A percentile compares a stretch with the other conserved stretches of the same genome.
phyloP scores from a whole-genome alignment of 768 basidiomycete species.

The Russula ochroleuca region DNA sequence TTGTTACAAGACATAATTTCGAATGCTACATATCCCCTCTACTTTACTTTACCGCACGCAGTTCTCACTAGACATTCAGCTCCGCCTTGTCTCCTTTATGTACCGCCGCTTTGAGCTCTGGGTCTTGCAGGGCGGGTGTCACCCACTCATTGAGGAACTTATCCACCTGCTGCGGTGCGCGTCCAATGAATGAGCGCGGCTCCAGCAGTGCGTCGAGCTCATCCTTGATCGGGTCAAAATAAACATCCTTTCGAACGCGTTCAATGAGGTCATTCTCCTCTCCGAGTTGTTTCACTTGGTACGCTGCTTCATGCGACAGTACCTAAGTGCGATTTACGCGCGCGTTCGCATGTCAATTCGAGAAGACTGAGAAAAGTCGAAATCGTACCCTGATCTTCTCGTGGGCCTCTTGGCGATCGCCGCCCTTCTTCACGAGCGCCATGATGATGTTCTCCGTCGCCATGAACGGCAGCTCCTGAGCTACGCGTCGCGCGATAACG shows the following conservation, averaged over 20 bases:
- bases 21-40: too few relatives aligned
- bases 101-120: constrained; percentile 53
- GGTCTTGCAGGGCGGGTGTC: constrained; percentile 64
- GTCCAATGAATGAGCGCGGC: constrained; percentile 84
- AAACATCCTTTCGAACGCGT: constrained; percentile 72
- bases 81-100: constrained; percentile 55
- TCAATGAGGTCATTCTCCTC: constrained; percentile 94
- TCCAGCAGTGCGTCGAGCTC: constrained; percentile 78
- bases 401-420: constrained; percentile 94
- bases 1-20: too few relatives aligned
- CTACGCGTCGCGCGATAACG: constrained; percentile 88
- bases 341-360: background rate
- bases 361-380: constrained; percentile 12
- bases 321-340: constrained; percentile 49
- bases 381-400: constrained; percentile 79
- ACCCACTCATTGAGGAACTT: constrained; percentile 86
- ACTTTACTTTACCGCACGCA: background rate
- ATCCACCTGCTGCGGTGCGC: constrained; percentile 95
- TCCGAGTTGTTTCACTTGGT: constrained; percentile 92
- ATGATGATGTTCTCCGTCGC: constrained; percentile 99
- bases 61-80: constrained; percentile 47
- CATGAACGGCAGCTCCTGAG: constrained; percentile 98
- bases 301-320: constrained; percentile 88
- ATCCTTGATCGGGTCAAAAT: constrained; percentile 83
- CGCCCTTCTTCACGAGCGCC: constrained; percentile 93